A percentile compares a stretch with the other conserved stretches of the same genome.
These are phyloP conservation scores for Mortierella sp. DNA, from an alignment of 371 early-diverging fungal genomes.

Conservation along the genomic window DNA sequence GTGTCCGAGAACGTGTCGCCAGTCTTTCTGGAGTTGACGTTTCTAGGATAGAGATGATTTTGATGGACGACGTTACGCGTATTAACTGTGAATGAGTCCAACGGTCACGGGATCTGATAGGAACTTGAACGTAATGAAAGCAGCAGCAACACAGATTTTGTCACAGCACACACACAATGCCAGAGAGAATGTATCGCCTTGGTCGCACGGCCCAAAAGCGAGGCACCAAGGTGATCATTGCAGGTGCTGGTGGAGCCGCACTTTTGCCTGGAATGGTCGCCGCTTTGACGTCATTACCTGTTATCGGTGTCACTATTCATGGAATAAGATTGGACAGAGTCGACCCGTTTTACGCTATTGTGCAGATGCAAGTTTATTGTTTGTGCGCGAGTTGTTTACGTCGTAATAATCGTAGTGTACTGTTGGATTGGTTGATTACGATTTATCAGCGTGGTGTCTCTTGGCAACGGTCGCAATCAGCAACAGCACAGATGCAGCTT, in stretches of 20 bases:
- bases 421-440: not conserved
- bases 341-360: conserved; percentile 95
- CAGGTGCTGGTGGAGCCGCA: conserved; percentile 98
- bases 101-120: conserved; percentile 98
- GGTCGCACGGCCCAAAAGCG: conserved; percentile 88
- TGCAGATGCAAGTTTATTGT: conserved; percentile 89
- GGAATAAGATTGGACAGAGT: conserved; percentile 93
- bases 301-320: conserved; percentile 96
- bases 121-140: conserved; percentile 93
- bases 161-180: conserved; percentile 96
- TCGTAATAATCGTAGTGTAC: not conserved
- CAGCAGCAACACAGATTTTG: conserved; percentile 89
- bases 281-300: conserved; percentile 94
- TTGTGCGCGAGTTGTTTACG: not conserved
- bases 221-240: conserved; percentile 95
- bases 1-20: too few species aligned
- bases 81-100: conserved; percentile 25
- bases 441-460: conserved; percentile 90
- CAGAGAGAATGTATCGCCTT: conserved; percentile 91
- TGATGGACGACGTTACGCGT: too few species aligned
- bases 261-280: conserved; percentile 99
- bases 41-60: too few species aligned
- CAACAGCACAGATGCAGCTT: conserved; percentile 95
- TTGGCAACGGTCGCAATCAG: conserved; percentile 97
- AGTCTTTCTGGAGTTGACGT: too few species aligned